Evolutionary conservation across 139 green algal species (phyloP), one percentile per base, ranked within the genome.

Genomic region (Micractinium sp.): DNA sequence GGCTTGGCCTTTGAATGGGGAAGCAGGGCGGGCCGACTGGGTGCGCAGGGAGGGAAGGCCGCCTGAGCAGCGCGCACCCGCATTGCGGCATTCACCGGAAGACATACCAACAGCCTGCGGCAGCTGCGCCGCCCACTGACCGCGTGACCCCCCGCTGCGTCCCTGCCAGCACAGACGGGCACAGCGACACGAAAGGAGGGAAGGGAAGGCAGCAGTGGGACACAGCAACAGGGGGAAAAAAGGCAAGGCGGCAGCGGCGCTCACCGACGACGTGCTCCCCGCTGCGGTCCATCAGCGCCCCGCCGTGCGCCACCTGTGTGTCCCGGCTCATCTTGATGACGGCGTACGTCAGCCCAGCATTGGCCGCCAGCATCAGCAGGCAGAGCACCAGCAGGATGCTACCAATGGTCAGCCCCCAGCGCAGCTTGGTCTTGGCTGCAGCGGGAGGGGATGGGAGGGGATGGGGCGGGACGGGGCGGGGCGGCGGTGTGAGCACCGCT

Each of bases 391-490:
- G 3, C 31, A 85, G 47, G 47, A 85, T 29, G 41, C 47, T 31
- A 5, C 80, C 80, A 9, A 36, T 22, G 15, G 61, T 39, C 80
- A 85, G 29, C 27, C 80, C 80, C 80, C 41, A 71, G 31, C 61
- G 61, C 36, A 85, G 80, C 80, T 85, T 85, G 31, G 53, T 69
- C 80, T 85, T 85, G 80, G 78, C 78, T 83, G 78, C 78, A 66
- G 39, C 3, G 13, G 74, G 33, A 53, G 9, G 74, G 14, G 71
- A 67, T 0, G 39, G 39, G 39, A 79, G 73, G 27, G 73, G 7
- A 22, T 22, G n/a, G 73, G 73, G n/a, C 31, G n/a, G 25, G 69
- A 35, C 16, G 69, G 16, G 60, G 60, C 60, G 16, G 60, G 60
- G 60, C 14, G 60, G 60, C 60, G 15, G 14, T 67, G 15, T 67